These are phyloP conservation scores for Naganishia cerealis DNA, from an alignment of 1,284 basidiomycete species.

Conservation along the genomic window DNA sequence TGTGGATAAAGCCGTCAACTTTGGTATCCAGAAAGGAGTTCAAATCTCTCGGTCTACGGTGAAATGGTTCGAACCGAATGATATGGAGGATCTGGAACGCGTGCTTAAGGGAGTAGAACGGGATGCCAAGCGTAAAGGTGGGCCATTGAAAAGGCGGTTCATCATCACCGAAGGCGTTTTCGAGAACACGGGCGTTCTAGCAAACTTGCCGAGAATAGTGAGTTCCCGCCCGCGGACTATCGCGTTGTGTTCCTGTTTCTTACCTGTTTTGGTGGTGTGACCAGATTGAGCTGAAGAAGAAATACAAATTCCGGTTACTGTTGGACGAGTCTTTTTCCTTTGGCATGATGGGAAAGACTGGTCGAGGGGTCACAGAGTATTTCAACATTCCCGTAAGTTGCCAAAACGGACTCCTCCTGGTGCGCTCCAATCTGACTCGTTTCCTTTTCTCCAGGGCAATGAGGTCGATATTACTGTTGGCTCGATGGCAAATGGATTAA, in stretches of 20 bases:
- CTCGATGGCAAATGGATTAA: slow-evolving; percentile 80
- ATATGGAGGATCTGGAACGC: slow-evolving; percentile 84
- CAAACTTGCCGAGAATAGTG: slow-evolving; percentile 85
- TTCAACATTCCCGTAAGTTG: slow-evolving; percentile 79
- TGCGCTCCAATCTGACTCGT: slow-evolving; percentile 6
- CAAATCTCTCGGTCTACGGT: slow-evolving; percentile 91
- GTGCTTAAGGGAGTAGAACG: slow-evolving; percentile 80
- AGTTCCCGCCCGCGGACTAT: slow-evolving; percentile 46
- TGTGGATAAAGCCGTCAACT: slow-evolving; percentile 91
- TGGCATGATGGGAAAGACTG: slow-evolving; percentile 86
- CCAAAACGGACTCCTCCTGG: not conserved
- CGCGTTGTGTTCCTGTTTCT: not conserved
- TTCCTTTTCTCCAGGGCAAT: slow-evolving; percentile 45
- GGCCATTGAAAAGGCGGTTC: slow-evolving; percentile 83
- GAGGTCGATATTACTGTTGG: slow-evolving; percentile 65
- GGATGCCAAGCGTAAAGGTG: slow-evolving; percentile 78
- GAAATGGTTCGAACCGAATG: slow-evolving; percentile 95
- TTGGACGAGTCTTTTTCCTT: slow-evolving; percentile 93
- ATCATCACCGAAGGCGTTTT: slow-evolving; percentile 98
- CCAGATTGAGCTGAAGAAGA: slow-evolving; percentile 87
- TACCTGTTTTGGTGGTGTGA: not conserved
- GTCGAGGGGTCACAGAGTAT: slow-evolving; percentile 89
- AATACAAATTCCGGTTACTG: slow-evolving; percentile 93
- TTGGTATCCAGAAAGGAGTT: slow-evolving; percentile 95
- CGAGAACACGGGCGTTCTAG: slow-evolving; percentile 88